Evolutionary conservation across 1,284 basidiomycete species (phyloP).

Genomic region (Pholiota adiposa): DNA sequence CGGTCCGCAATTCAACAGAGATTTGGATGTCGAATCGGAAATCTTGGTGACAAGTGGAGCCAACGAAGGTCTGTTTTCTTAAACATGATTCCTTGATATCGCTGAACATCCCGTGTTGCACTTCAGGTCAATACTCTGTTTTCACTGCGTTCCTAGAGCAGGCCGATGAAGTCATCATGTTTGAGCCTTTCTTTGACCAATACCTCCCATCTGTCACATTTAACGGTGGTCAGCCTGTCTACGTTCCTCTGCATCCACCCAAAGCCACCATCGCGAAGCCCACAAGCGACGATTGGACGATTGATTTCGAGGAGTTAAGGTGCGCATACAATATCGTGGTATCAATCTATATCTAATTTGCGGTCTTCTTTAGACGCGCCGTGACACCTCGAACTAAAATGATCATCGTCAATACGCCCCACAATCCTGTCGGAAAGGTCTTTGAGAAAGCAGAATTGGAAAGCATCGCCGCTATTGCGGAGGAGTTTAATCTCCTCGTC

Average conservation of each 20-base stretch:
- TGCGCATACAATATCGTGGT: slow-evolving; percentile 36
- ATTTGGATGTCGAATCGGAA: slow-evolving; percentile 85
- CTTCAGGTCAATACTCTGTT: slow-evolving; percentile 85
- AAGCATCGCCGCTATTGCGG: slow-evolving; percentile 83
- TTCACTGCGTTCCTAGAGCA: slow-evolving; percentile 87
- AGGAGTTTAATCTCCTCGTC: slow-evolving; percentile 92
- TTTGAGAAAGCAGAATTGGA: slow-evolving; percentile 86
- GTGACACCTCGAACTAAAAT: slow-evolving; percentile 90
- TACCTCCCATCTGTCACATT: slow-evolving; percentile 92
- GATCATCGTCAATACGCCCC: slow-evolving; percentile 94
- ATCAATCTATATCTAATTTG: not conserved
- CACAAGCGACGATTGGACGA: slow-evolving; percentile 83
- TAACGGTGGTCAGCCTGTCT: slow-evolving; percentile 92
- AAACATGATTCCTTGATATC: not conserved
- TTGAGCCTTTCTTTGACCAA: slow-evolving; percentile 98
- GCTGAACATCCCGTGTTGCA: not conserved
- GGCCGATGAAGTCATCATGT: slow-evolving; percentile 97
- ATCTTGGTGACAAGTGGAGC: slow-evolving; percentile 96
- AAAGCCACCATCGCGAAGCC: slow-evolving; percentile 53
- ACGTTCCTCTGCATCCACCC: slow-evolving; percentile 93
- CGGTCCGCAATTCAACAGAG: slow-evolving; percentile 69
- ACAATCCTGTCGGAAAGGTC: slow-evolving; percentile 97
- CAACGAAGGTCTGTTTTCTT: slow-evolving; percentile 75
- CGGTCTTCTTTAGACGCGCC: slow-evolving; percentile 51
- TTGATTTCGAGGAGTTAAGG: slow-evolving; percentile 88